These are phyloP conservation scores for Colletotrichum aenigma DNA, from an alignment of 2,329 filamentous ascomycete species.

Conservation along the genomic window DNA sequence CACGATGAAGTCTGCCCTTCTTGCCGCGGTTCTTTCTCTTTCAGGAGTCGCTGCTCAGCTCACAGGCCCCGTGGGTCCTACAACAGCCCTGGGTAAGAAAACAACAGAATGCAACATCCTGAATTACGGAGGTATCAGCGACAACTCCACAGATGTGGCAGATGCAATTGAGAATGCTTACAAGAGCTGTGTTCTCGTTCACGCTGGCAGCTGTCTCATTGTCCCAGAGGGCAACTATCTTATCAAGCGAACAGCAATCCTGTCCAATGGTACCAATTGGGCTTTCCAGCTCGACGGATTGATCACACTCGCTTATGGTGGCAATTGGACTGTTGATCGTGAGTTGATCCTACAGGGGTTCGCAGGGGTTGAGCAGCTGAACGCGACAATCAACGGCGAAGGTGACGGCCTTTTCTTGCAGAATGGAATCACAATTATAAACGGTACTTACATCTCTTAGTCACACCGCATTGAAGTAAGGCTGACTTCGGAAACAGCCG, in stretches of 20 bases:
- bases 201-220: background rate
- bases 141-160: background rate
- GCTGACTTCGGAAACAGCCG: background rate
- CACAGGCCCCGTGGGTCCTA: background rate
- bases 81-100: background rate
- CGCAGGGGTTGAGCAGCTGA: background rate
- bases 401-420: background rate
- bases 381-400: background rate
- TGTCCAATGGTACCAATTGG: background rate
- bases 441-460: background rate
- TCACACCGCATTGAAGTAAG: accelerated
- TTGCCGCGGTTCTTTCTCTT: background rate
- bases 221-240: background rate
- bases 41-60: background rate
- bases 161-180: background rate
- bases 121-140: background rate
- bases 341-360: background rate
- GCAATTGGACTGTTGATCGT: background rate
- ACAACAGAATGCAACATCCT: background rate
- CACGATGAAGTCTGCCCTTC: background rate
- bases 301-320: background rate
- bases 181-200: background rate
- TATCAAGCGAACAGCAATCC: background rate
- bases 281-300: background rate
- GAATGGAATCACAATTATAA: background rate